phyloP scores from a whole-genome alignment of 2,329 filamentous ascomycete species.

The Mycogone perniciosa region DNA sequence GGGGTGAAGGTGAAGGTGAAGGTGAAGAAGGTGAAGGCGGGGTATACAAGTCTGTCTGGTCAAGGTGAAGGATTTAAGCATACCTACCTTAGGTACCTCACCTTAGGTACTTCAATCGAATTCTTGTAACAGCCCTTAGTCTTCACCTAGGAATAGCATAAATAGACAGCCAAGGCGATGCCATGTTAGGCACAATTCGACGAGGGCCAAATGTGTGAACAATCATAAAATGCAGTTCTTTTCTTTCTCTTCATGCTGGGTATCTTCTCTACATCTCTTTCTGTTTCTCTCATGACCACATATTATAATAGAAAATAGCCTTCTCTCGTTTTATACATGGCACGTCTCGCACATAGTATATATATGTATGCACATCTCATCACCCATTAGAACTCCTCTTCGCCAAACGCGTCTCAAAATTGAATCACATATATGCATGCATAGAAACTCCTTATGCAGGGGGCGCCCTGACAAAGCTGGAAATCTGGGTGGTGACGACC shows the following conservation, averaged over 20 bases:
- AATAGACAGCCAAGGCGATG: no score
- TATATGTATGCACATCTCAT: neutral
- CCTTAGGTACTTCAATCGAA: no score
- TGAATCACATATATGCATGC: neutral
- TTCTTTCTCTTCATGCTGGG: neutral
- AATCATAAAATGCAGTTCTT: neutral
- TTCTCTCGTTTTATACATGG: neutral
- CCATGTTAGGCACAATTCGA: no score
- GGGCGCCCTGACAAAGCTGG: conserved; percentile 9
- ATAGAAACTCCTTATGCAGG: neutral
- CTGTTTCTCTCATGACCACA: neutral
- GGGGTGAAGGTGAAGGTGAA: neutral
- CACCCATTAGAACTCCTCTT: neutral
- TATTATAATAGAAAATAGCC: neutral
- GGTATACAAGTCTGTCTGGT: no score
- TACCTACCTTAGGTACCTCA: no score
- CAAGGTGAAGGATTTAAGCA: no score
- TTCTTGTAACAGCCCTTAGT: no score
- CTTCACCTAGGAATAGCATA: no score
- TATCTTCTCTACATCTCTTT: neutral
- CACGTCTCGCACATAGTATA: neutral
- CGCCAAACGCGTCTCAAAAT: neutral
- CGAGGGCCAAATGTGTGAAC: neutral
- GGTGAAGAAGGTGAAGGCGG: no score
- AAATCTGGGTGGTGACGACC: conserved; percentile 51